phyloP scores from a whole-genome alignment of 1,284 basidiomycete genomes.

The Hortiboletus rubellus region DNA sequence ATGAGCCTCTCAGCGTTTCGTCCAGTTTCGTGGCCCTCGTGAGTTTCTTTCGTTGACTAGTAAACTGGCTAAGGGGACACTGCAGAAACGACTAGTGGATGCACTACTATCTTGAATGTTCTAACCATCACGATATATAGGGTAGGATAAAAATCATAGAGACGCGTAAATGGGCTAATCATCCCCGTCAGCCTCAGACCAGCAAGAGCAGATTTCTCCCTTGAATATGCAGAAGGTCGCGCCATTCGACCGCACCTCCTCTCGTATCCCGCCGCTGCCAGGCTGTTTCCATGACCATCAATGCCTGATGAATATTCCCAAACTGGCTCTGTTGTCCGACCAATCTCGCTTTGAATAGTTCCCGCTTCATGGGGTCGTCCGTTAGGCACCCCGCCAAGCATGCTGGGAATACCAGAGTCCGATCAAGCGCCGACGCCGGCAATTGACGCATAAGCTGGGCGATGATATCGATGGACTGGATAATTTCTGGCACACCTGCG shows the following conservation, averaged over 20 bases:
- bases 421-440: constrained; percentile 58
- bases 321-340: constrained; percentile 55
- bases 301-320: constrained; percentile 62
- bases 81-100: constrained; percentile 18
- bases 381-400: constrained; percentile 71
- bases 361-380: constrained; percentile 58
- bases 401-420: constrained; percentile 68
- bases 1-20: neutral
- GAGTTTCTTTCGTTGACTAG: constrained; percentile 3
- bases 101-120: constrained; percentile 17
- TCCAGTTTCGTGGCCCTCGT: neutral
- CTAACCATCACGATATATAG: constrained; percentile 17
- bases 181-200: constrained; percentile 22
- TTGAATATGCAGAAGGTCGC: constrained; percentile 46
- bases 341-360: constrained; percentile 60
- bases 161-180: constrained; percentile 1
- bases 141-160: constrained; percentile 22
- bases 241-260: constrained; percentile 59
- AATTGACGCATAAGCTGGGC: constrained; percentile 54
- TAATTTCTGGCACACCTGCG: constrained; percentile 73
- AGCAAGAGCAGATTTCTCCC: constrained; percentile 34
- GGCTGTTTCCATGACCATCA: constrained; percentile 61
- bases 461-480: constrained; percentile 53
- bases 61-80: constrained; percentile 16
- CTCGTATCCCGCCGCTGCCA: constrained; percentile 64